Percentiles rank a stretch among this genome's conserved stretches.
Conservation (phyloP, 2,329 filamentous ascomycete species). For the Xylariaceae sp. region DNA sequence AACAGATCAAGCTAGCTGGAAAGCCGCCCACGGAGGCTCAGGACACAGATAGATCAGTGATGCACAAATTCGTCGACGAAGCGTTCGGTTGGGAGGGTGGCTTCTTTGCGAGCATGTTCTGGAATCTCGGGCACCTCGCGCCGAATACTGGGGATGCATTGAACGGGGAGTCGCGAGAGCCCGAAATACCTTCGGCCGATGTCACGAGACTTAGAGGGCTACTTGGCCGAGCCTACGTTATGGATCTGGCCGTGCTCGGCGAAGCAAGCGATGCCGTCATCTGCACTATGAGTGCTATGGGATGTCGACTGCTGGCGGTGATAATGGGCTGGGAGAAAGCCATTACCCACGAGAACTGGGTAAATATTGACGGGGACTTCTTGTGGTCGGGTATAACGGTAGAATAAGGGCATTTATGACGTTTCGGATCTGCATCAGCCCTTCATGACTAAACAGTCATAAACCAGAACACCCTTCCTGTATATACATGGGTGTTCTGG, state of each 20-base stretch:
- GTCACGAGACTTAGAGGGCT: slow-evolving; percentile 66
- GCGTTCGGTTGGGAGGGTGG: slow-evolving; percentile 83
- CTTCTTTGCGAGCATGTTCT: slow-evolving; percentile 78
- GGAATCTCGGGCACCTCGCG: slow-evolving; percentile 59
- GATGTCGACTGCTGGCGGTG: slow-evolving; percentile 70
- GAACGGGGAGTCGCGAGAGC: slow-evolving; percentile 32
- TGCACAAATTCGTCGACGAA: slow-evolving; percentile 67
- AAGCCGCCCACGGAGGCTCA: slow-evolving; percentile 46
- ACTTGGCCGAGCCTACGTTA: slow-evolving; percentile 73
- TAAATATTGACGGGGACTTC: slow-evolving; percentile 71
- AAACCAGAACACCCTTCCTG: slow-evolving; percentile 5
- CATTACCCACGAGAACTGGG: slow-evolving; percentile 58
- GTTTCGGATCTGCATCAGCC: slow-evolving; percentile 11
- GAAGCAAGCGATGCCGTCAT: slow-evolving; percentile 64
- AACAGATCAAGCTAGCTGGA: slow-evolving; percentile 68
- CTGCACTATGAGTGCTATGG: slow-evolving; percentile 68
- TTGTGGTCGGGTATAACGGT: slow-evolving; percentile 48
- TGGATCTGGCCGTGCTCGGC: slow-evolving; percentile 72
- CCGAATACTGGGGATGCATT: slow-evolving; percentile 35
- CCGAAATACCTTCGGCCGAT: slow-evolving; percentile 39
- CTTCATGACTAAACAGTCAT: neutral
- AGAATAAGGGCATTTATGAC: slow-evolving; percentile 4
- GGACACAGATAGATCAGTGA: slow-evolving; percentile 42
- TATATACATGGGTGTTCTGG: slow-evolving; percentile 14
- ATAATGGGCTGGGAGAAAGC: slow-evolving; percentile 81